Evolutionary conservation across 331 rosid genomes (phyloP).

Genomic region (Quercus lobata): DNA sequence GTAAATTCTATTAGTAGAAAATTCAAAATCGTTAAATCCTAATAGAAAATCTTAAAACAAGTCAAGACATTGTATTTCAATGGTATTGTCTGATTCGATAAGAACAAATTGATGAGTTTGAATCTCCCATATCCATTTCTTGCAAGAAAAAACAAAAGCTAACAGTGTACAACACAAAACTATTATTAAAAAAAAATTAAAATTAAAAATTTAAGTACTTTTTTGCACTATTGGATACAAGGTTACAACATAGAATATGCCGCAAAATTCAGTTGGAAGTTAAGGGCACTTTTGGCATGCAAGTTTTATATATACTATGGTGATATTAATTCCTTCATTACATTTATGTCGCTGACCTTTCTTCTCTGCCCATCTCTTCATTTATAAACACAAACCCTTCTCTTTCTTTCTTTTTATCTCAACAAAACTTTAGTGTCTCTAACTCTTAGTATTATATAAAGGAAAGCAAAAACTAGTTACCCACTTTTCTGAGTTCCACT

Average conservation of each 20-base stretch:
- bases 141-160: too few relatives aligned
- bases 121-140: too few relatives aligned
- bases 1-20: too few relatives aligned
- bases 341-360: constrained; percentile 74
- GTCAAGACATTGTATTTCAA: too few relatives aligned
- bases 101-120: too few relatives aligned
- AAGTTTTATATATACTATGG: constrained; percentile 14
- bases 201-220: too few relatives aligned
- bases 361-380: constrained; percentile 64
- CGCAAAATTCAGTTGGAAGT: constrained; percentile 14
- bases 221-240: too few relatives aligned
- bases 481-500: constrained; percentile 23
- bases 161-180: too few relatives aligned
- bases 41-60: too few relatives aligned
- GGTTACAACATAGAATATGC: constrained; percentile 1
- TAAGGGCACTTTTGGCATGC: constrained; percentile 52
- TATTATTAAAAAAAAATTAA: too few relatives aligned
- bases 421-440: constrained; percentile 1
- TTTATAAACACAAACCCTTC: constrained; percentile 30
- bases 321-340: constrained; percentile 49
- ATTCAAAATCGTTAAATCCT: too few relatives aligned
- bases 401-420: constrained; percentile 19
- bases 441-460: constrained; percentile 30
- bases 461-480: constrained; percentile 15
- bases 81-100: too few relatives aligned